Evolutionary conservation across 768 basidiomycete genomes (phyloP), one percentile per base, ranked within the genome.

Genomic region (Tylopilus rubrobrunneus): DNA sequence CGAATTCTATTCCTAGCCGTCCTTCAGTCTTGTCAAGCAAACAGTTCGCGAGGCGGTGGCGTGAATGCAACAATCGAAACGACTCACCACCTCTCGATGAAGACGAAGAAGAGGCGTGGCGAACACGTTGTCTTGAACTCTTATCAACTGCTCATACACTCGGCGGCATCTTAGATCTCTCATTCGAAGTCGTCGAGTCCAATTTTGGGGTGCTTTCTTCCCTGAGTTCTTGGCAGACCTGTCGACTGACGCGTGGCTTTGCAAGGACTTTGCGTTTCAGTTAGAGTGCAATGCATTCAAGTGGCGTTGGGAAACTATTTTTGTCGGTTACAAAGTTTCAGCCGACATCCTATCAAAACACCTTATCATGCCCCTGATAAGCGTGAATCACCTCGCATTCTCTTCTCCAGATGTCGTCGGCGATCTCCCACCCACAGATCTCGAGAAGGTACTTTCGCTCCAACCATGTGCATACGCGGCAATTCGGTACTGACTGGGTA

Each of bases 221-320:
- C 51, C 41, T n/a, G 28, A 28, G 12, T n/a, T 52, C 44, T 12
- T 34, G 19, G 14, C 33, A 54, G 21, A 31, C 58, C 55, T 50
- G 36, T 21, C 43, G n/a, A 47, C 62, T 60, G 51, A 61, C 39
- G 39, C 37, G 50, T 56, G 55, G 57, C 42, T 48, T 45, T 53
- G 21, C 49, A 46, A 92, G 89, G 89, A 92, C 65, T 62, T 87
- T 25, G 79, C 86, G 5, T 76, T 89, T 53, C 76, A 79, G 60
- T 58, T 90, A 33, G 79, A 81, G 61, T 80, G 75, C 55, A 77
- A 78, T 23, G 66, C 71, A 9, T 86, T 88, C 70, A 83, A 81
- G 73, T 92, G 88, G 88, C 76, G 79, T 72, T 92, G 89, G 89
- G 87, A 91, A 68, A 78, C 84, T 15, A 80, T 77, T 66, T 79